Evolutionary conservation across 768 basidiomycete genomes (phyloP).

Genomic region (Lactarius quietus): DNA sequence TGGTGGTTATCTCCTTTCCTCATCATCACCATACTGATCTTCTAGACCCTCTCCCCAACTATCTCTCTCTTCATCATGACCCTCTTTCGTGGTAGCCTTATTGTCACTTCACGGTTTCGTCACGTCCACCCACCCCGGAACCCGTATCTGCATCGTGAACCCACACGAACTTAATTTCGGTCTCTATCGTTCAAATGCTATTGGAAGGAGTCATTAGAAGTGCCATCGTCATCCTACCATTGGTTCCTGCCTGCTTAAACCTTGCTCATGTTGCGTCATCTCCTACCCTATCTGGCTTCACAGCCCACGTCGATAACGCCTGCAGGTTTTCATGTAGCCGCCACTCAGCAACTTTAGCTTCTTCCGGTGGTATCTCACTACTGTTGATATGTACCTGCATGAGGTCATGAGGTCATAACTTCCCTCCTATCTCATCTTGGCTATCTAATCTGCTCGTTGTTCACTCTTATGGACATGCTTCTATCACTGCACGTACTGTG

Average conservation of each 20-base stretch:
- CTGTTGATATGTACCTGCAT: constrained; percentile 7
- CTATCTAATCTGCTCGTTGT: constrained; percentile 1
- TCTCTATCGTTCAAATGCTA: constrained; percentile 14
- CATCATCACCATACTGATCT: neutral
- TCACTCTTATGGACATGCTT: constrained; percentile 11
- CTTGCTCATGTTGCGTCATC: constrained; percentile 17
- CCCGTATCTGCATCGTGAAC: constrained; percentile 9
- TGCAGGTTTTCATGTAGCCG: constrained; percentile 14
- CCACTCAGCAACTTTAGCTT: constrained; percentile 11
- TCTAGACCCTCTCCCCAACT: constrained; percentile 7
- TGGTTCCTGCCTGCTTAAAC: constrained; percentile 16
- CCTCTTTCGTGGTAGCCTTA: neutral
- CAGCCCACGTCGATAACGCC: constrained; percentile 15
- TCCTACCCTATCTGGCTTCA: constrained; percentile 16
- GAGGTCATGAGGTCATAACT: constrained; percentile 23
- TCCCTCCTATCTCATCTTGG: constrained; percentile 12
- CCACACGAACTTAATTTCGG: constrained; percentile 12
- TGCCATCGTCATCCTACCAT: constrained; percentile 13
- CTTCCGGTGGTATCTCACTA: constrained; percentile 12
- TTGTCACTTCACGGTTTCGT: neutral
- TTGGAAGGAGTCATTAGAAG: constrained; percentile 11
- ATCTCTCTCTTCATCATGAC: neutral
- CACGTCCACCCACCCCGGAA: constrained; percentile 10
- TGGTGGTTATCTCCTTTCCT: neutral
- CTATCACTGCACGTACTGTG: constrained; percentile 7